Conservation (phyloP, 2,329 filamentous ascomycete species). For the Claviceps fusiformis region DNA sequence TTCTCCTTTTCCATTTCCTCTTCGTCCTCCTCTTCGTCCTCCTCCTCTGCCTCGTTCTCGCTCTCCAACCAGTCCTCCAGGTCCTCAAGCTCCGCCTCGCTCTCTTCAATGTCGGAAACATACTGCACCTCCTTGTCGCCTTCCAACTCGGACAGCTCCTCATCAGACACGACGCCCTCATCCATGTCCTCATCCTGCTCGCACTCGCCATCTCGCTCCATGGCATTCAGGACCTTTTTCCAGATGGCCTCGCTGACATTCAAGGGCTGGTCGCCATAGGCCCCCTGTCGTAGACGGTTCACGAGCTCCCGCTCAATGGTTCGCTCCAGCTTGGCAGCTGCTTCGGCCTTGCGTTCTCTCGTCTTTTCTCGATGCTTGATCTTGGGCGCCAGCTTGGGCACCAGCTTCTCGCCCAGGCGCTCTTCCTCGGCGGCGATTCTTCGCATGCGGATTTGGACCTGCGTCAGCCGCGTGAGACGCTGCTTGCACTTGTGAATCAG, state of each 20-base stretch:
- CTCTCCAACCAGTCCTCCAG: constrained; percentile 89
- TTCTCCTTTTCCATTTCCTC: constrained; percentile 44
- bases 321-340: constrained; percentile 83
- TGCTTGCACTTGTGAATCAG: constrained; percentile 93
- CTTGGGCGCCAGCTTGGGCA: constrained; percentile 85
- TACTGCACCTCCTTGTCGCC: constrained; percentile 74
- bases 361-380: constrained; percentile 63
- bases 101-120: constrained; percentile 79
- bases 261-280: constrained; percentile 85
- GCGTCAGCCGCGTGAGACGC: constrained; percentile 77
- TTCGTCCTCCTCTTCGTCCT: constrained; percentile 43
- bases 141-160: constrained; percentile 58
- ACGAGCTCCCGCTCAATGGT: constrained; percentile 93
- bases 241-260: constrained; percentile 93
- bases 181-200: constrained; percentile 77
- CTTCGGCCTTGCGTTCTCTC: constrained; percentile 62
- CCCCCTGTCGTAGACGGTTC: constrained; percentile 77
- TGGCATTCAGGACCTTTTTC: constrained; percentile 87
- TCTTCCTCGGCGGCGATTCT: constrained; percentile 81
- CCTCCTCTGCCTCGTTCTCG: constrained; percentile 46
- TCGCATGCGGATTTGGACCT: constrained; percentile 72
- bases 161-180: constrained; percentile 69
- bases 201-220: constrained; percentile 79
- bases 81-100: constrained; percentile 64
- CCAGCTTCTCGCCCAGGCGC: constrained; percentile 72